Conservation (phyloP, 1,139 yeast species). For the Candida smagusa region DNA sequence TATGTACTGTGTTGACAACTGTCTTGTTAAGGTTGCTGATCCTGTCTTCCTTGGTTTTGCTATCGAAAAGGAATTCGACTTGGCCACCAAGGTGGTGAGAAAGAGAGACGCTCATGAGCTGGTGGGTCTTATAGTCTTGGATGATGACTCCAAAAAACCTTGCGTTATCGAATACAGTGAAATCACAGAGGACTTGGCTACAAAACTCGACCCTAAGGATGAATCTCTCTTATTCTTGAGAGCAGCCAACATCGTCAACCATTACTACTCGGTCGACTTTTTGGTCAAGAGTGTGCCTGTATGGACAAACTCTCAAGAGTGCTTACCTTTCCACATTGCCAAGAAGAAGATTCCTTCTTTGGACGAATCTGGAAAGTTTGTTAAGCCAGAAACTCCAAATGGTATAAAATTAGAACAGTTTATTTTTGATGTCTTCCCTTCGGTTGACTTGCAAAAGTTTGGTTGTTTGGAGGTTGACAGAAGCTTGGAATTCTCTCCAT, state of each 20-base stretch:
- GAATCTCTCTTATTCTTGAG: conserved; percentile 63
- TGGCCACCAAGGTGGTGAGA: conserved; percentile 94
- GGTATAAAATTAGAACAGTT: conserved; percentile 96
- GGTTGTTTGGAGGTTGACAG: conserved; percentile 94
- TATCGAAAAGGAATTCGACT: conserved; percentile 56
- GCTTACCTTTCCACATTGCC: conserved; percentile 90
- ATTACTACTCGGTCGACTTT: conserved; percentile 82
- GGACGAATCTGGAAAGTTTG: conserved; percentile 46
- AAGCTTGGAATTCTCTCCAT: conserved; percentile 82
- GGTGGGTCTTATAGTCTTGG: conserved; percentile 87
- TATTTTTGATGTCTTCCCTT: conserved; percentile 92
- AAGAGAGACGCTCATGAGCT: conserved; percentile 84
- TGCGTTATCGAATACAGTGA: conserved; percentile 96
- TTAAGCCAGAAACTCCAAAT: conserved; percentile 71
- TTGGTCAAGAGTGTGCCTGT: conserved; percentile 55
- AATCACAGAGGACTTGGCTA: conserved; percentile 71
- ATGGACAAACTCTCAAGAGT: conserved; percentile 67
- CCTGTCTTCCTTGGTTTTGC: conserved; percentile 91
- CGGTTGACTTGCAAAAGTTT: conserved; percentile 67
- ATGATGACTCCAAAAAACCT: conserved; percentile 59
- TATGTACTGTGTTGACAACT: conserved; percentile 96
- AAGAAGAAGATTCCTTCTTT: conserved; percentile 77
- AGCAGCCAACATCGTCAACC: conserved; percentile 97
- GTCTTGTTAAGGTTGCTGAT: conserved; percentile 89
- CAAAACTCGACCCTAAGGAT: conserved; percentile 50